Base-by-base conservation (phyloP, 495 filamentous ascomycete species). In the Penicillium daleae region DNA sequence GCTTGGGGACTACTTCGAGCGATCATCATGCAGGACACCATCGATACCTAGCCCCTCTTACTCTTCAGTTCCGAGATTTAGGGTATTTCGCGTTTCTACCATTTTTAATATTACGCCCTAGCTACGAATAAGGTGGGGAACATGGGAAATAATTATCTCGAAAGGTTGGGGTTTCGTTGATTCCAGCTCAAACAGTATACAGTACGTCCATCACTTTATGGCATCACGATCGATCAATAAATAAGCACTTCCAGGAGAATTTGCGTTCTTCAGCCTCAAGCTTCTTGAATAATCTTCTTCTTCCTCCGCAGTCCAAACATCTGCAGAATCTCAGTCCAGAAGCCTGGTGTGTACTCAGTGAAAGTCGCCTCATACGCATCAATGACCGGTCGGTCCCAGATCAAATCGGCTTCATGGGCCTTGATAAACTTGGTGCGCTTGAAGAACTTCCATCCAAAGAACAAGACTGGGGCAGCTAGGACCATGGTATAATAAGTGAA, bases 401-500 rank as follows among this genome's bases (percentile, higher is more conserved):
- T 69, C 8, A 88, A 74, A 69, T 89, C 86, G 6, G 77, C 77
- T 60, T 86, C 76, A 1, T 63, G 53, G 1, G 86, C 68, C 10
- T 66, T 64, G 0, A 87, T 71, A 51, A 81, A 75, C 60, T 74
- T 78, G 0, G 86, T 87, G 6, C 77, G 72, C 57, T 82, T 80
- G 69, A 80, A 31, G 5, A 86, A 27, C 73, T 88, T 89, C 86
- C 86, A 89, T 27, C 73, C 72, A 7, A 63, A n/a, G 53, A 80
- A 77, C 61, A 75, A 81, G 0, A 82, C 64, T 35, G 82, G 63
- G 10, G 80, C 77, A 13, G 86, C 60, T 8, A 83, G 54, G 4
- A 81, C 73, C 84, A 87, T 85, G 4, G 82, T 80, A 70, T 89
- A 88, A 66, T 81, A 77, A 9, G 73, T 74, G 74, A 89, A 87